phyloP scores from a whole-genome alignment of 2,329 filamentous ascomycete species.

The Diaporthe helianthi region DNA sequence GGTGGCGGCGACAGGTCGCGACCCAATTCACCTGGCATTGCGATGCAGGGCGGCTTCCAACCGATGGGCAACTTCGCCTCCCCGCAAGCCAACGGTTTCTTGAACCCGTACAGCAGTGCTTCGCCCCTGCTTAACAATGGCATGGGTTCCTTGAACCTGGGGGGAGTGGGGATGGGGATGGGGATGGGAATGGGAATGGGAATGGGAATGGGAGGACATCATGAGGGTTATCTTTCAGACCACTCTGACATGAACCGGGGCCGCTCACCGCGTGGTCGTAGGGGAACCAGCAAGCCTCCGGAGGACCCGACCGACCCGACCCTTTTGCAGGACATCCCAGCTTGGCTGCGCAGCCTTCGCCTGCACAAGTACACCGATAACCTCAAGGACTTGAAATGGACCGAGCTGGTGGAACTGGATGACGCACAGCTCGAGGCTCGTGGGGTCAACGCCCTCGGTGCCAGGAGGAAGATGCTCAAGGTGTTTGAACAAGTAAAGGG shows the following conservation, averaged over 20 bases:
- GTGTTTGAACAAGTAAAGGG: conserved; percentile 96
- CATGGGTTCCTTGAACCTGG: conserved; percentile 74
- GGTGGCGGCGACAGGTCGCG: conserved; percentile 78
- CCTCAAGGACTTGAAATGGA: conserved; percentile 96
- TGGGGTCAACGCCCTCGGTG: conserved; percentile 93
- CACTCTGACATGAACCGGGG: conserved; percentile 91
- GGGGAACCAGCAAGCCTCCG: conserved; percentile 95
- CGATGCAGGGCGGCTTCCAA: conserved; percentile 58
- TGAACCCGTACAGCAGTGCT: conserved; percentile 83
- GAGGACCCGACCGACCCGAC: conserved; percentile 94
- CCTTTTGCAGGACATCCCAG: conserved; percentile 92
- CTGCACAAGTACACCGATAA: conserved; percentile 99
- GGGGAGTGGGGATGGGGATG: conserved; percentile 58
- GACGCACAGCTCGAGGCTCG: conserved; percentile 92
- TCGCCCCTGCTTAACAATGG: conserved; percentile 75
- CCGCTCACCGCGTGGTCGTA: conserved; percentile 87
- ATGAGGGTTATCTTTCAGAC: conserved; percentile 91
- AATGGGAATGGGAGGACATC: conserved; percentile 71
- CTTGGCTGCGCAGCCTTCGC: conserved; percentile 91
- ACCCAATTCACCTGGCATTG: conserved; percentile 86
- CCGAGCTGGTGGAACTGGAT: conserved; percentile 87
- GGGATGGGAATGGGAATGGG: conserved; percentile 60
- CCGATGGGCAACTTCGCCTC: conserved; percentile 78
- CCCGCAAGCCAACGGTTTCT: conserved; percentile 92
- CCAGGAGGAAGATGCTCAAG: conserved; percentile 97